Base-by-base conservation (phyloP, 768 basidiomycete genomes). In the Hysterangium stoloniferum region DNA sequence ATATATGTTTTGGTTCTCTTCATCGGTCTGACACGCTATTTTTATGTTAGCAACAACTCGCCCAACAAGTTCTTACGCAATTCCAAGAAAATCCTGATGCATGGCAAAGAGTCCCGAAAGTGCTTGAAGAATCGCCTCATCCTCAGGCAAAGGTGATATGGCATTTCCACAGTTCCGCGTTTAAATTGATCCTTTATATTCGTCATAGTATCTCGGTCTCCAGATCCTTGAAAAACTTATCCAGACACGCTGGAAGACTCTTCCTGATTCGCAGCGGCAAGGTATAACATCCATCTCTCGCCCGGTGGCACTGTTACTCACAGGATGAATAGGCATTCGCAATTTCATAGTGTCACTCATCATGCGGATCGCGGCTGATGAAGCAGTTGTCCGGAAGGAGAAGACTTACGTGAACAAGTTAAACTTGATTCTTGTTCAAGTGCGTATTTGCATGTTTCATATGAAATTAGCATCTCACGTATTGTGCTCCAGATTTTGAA, bases 201-300 rank as follows among this genome's bases (percentile, higher is more conserved):
- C 36, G 27, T 15, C n/a, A 15, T 50, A 73, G 72, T 75, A 68
- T 60, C 66, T 75, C 46, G 72, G 69, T 20, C 60, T 74, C 22
- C 71, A 73, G 55, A 72, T 75, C 59, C 64, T 75, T 51, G 73
- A 74, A 56, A 72, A 71, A 59, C 64, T 75, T 17, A 69, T 75
- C 52, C 65, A 67, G 54, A 71, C 69, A 35, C 62, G 70, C 53
- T 75, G 74, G 74, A 72, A 71, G 58, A 68, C 71, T 15, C 56
- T 75, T 47, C 72, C 73, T 12, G 62, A 63, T 20, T 68, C 72
- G n/a, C 72, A 75, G 58, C 65, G 71, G 49, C 61, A 60, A 27
- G 70, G 69, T 69, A 27, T 17, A 58, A 51, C 2, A 34, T 22
- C 11, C 11, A 24, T 27, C 27, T n/a, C 12, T 47, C 20, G 40